Conservation (phyloP, 2,329 filamentous ascomycete genomes). For the Colletotrichum truncatum region DNA sequence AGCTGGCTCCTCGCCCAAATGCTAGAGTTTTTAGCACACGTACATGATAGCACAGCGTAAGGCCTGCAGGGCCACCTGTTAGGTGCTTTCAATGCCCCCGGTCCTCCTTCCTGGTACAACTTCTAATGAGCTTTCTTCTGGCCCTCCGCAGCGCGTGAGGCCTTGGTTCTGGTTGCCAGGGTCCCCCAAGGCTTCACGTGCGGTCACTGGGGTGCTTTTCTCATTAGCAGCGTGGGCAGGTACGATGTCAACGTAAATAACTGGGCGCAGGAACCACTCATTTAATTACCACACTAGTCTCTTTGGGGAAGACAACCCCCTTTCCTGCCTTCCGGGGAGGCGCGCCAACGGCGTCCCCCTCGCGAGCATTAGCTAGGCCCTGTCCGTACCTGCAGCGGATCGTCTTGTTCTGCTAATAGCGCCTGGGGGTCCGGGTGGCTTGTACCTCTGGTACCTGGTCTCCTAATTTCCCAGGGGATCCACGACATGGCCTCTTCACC, state of each 20-base stretch:
- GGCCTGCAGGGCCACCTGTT: too few relatives aligned
- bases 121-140: background rate
- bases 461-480: slow-evolving; percentile 29
- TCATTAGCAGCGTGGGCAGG: too few relatives aligned
- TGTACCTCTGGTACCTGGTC: slow-evolving; percentile 13
- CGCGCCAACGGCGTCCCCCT: slow-evolving; percentile 12
- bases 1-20: too few relatives aligned
- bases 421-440: slow-evolving; percentile 22
- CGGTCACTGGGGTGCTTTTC: too few relatives aligned
- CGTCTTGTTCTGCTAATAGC: slow-evolving; percentile 22
- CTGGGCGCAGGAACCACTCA: slow-evolving; percentile 13
- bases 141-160: background rate
- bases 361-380: slow-evolving; percentile 2
- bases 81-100: too few relatives aligned
- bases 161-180: background rate
- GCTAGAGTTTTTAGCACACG: too few relatives aligned
- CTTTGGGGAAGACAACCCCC: background rate
- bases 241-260: slow-evolving; percentile 19
- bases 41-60: too few relatives aligned
- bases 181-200: slow-evolving; percentile 9
- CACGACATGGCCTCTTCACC: slow-evolving; percentile 29
- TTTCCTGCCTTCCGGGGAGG: slow-evolving; percentile 21
- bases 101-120: background rate
- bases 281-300: slow-evolving; percentile 14
- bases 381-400: slow-evolving; percentile 27